Percentiles rank a stretch among this genome's conserved stretches.
Conservation (phyloP, 805 yeast genomes). For the Candida koratica region DNA sequence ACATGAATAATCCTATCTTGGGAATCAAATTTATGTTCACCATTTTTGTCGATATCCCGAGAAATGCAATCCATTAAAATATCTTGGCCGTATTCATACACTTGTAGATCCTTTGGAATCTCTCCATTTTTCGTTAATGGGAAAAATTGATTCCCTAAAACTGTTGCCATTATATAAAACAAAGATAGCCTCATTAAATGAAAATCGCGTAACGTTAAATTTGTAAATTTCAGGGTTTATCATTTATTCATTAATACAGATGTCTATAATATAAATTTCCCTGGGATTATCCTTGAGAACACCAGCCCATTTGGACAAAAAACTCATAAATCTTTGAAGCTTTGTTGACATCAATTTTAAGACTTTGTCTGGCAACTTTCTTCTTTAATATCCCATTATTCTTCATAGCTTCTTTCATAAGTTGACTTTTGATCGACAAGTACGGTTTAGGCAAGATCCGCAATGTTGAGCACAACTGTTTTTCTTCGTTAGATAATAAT, state of each 20-base stretch:
- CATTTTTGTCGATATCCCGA: slow-evolving; percentile 61
- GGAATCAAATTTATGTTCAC: slow-evolving; percentile 71
- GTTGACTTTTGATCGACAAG: slow-evolving; percentile 82
- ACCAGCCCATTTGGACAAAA: slow-evolving; percentile 91
- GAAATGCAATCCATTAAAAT: slow-evolving; percentile 57
- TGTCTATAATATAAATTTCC: slow-evolving; percentile 1
- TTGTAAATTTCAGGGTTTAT: too few species aligned
- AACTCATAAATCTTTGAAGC: slow-evolving; percentile 88
- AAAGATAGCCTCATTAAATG: slow-evolving; percentile 1
- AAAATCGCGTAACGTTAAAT: slow-evolving; percentile 3
- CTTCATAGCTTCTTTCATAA: slow-evolving; percentile 81
- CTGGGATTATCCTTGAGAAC: slow-evolving; percentile 35
- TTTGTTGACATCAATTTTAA: slow-evolving; percentile 82
- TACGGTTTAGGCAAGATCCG: slow-evolving; percentile 91
- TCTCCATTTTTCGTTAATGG: slow-evolving; percentile 38
- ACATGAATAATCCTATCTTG: slow-evolving; percentile 54
- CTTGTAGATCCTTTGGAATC: slow-evolving; percentile 33
- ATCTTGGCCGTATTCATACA: slow-evolving; percentile 37
- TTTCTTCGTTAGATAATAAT: slow-evolving; percentile 82
- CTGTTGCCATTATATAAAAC: slow-evolving; percentile 1
- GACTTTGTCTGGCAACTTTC: slow-evolving; percentile 77
- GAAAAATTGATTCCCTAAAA: slow-evolving; percentile 24
- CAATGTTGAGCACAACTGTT: slow-evolving; percentile 74
- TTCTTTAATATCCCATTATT: slow-evolving; percentile 82
- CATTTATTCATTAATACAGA: slow-evolving; percentile 1